A percentile compares a stretch with the other conserved stretches of the same genome.
Conservation (phyloP, 1,139 yeast species). For the Kodamaea sp. region DNA sequence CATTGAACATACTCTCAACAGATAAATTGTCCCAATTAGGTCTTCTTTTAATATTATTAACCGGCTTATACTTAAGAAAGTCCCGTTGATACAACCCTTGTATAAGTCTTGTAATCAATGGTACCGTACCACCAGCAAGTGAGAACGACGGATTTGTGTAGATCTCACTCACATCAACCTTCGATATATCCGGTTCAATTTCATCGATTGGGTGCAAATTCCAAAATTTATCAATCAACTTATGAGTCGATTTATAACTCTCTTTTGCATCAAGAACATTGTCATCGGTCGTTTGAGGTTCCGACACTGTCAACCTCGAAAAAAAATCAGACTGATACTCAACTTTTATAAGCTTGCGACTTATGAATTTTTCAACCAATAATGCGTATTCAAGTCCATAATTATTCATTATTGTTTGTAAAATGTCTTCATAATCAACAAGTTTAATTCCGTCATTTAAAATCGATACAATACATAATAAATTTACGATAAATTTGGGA, state of each 20-base stretch:
- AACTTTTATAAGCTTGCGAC: conserved; percentile 24
- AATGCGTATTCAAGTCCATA: conserved; percentile 54
- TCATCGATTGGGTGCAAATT: conserved; percentile 37
- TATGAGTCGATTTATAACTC: conserved; percentile 32
- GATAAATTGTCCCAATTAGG: conserved; percentile 46
- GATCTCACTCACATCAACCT: conserved; percentile 17
- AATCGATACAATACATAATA: conserved; percentile 53
- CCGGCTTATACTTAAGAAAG: conserved; percentile 42
- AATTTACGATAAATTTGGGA: conserved; percentile 23
- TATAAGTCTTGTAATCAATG: conserved; percentile 45
- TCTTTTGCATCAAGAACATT: conserved; percentile 20
- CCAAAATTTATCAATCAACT: conserved; percentile 44
- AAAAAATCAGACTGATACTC: conserved; percentile 26
- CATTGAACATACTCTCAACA: conserved; percentile 37
- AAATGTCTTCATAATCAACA: conserved; percentile 50
- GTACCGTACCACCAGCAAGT: conserved; percentile 51
- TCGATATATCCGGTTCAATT: conserved; percentile 10
- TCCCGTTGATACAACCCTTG: conserved; percentile 49
- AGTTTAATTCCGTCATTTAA: conserved; percentile 64
- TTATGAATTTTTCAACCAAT: conserved; percentile 25
- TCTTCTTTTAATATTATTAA: conserved; percentile 35
- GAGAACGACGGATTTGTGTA: conserved; percentile 49
- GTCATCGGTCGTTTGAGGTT: not conserved
- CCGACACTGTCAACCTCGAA: conserved; percentile 21
- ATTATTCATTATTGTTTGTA: conserved; percentile 49